Conservation (phyloP, 2,329 filamentous ascomycete genomes). For the Cordyceps cicadae region DNA sequence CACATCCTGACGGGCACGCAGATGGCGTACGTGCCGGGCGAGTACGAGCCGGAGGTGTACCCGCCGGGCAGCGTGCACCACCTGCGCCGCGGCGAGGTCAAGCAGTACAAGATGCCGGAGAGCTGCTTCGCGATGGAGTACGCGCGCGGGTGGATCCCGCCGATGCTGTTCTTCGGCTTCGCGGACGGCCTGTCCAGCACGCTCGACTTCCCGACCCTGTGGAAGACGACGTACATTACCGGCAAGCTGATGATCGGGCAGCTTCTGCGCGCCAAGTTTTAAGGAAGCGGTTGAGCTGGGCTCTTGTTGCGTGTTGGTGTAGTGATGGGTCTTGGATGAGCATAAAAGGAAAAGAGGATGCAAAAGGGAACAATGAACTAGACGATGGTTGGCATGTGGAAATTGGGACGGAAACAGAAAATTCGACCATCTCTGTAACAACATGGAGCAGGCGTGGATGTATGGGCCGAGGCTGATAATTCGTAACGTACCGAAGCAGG, state of each 20-base stretch:
- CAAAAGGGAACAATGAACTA: not conserved
- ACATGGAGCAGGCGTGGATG: not conserved
- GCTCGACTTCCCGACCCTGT: constrained; percentile 76
- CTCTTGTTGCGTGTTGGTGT: not conserved
- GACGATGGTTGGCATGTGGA: not conserved
- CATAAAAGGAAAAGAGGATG: not conserved
- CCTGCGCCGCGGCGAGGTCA: constrained; percentile 60
- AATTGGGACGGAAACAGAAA: not conserved
- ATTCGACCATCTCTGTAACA: not conserved
- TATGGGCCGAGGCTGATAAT: not conserved
- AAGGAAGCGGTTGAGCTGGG: constrained; percentile 13
- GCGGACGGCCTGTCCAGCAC: constrained; percentile 74
- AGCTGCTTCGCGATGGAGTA: constrained; percentile 77
- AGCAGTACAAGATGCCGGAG: constrained; percentile 76
- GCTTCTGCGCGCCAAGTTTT: constrained; percentile 63
- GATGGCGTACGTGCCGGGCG: constrained; percentile 62
- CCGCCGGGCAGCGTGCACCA: constrained; percentile 62
- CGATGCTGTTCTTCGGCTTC: constrained; percentile 85
- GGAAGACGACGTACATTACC: constrained; percentile 68
- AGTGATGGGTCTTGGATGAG: not conserved
- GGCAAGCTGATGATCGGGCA: constrained; percentile 69
- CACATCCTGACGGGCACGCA: constrained; percentile 76
- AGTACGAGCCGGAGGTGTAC: constrained; percentile 62
- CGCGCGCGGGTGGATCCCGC: constrained; percentile 82
- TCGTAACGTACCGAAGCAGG: not conserved